Evolutionary conservation across 116 monocot species (phyloP).

Genomic region (Phalaenopsis hybrid): DNA sequence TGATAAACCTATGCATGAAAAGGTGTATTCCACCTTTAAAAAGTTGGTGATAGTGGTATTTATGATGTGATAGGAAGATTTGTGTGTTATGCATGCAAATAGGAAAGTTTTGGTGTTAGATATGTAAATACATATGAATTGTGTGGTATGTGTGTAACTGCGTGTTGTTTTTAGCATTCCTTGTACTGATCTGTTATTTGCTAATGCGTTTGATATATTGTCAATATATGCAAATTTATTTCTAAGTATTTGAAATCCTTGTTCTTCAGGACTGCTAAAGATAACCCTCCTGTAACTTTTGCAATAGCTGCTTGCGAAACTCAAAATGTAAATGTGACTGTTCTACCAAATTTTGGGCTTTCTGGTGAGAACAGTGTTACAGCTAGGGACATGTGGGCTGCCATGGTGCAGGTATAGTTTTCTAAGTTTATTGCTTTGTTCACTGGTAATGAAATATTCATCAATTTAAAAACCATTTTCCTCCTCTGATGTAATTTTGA

Average conservation of each 20-base stretch:
- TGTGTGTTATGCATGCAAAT: no score
- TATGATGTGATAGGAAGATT: no score
- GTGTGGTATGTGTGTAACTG: no score
- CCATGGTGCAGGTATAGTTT: slow-evolving; percentile 63
- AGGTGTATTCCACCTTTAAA: no score
- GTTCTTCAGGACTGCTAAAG: slow-evolving; percentile 81
- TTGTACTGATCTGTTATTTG: background rate
- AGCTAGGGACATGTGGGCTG: slow-evolving; percentile 89
- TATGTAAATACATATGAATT: no score
- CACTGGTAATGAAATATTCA: slow-evolving; percentile 1
- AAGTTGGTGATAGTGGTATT: no score
- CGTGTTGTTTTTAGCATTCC: background rate
- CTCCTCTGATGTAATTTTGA: background rate
- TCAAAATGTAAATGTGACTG: slow-evolving; percentile 96
- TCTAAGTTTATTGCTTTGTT: background rate
- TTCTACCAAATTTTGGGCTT: slow-evolving; percentile 79
- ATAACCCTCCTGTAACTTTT: slow-evolving; percentile 96
- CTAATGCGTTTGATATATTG: background rate
- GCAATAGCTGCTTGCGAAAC: slow-evolving; percentile 98
- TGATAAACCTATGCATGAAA: no score
- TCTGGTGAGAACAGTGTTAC: slow-evolving; percentile 50
- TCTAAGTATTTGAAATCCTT: background rate
- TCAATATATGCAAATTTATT: background rate
- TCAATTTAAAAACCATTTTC: background rate
- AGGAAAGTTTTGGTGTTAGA: no score